Evolutionary conservation across 2,329 filamentous ascomycete species (phyloP), one percentile per base, ranked within the genome.

Genomic region (Stromatinia cepivora): DNA sequence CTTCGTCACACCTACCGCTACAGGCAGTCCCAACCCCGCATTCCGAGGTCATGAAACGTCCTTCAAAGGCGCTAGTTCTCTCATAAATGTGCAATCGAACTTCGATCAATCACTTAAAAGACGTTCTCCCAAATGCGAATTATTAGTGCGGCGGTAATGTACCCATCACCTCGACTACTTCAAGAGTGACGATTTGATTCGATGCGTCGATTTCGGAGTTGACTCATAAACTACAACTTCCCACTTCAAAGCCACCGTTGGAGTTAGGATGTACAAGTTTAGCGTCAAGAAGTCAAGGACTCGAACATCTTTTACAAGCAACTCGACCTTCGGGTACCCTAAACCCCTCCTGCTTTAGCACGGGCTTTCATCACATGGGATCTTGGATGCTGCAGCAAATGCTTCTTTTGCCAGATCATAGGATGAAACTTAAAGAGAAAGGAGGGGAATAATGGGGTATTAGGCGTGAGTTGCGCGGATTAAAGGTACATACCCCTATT

Each of bases 391-490:
- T 0, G 76, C 87, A 15, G 80, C 80, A 1, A 82, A 86, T 66
- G 70, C 80, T 0, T 0, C 78, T 88, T 0, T 58, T 56, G 28
- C 73, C 4, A 5, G 71, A 69, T 59, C 34, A 64, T 50, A 45
- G 34, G 22, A 36, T 45, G 22, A 61, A 46, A 17, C 56, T 25
- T 7, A 4, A 61, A 1, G 79, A 80, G 0, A 78, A 72, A 1
- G 70, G 75, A 5, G 73, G 59, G 13, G 68, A 73, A 42, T 68
- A 71, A 56, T 71, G 0, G 7, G 80, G 80, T 9, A 76, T 88
- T 1, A 77, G 76, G 5, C 85, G 85, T 0, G 85, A 88, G 76
- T 77, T 88, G 2, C 87, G 87, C 75, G 87, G 87, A 71, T 76
- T 88, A 25, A 88, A 88, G 72, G 82, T 85, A 66, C 57, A 76